Evolutionary conservation across 345 rosid genomes (phyloP).

Genomic region (Passiflora organensis): DNA sequence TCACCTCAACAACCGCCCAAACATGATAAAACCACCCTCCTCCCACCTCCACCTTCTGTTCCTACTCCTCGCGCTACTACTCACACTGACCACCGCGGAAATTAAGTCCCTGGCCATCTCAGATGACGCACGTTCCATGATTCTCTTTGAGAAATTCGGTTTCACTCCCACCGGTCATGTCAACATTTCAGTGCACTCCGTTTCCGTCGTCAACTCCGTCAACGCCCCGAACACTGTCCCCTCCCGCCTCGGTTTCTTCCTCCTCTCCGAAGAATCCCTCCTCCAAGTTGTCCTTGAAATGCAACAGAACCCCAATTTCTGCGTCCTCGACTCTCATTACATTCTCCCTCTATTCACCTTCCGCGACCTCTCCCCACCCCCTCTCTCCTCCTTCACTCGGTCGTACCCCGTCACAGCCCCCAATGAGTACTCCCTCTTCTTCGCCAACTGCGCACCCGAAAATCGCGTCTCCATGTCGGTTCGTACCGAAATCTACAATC

Average conservation of each 20-base stretch:
- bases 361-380: constrained; percentile 80
- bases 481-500: constrained; percentile 62
- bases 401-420: constrained; percentile 66
- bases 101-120: constrained; percentile 45
- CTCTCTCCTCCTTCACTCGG: constrained; percentile 49
- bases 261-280: constrained; percentile 83
- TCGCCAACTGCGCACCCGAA: constrained; percentile 82
- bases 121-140: constrained; percentile 79
- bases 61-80: constrained; percentile 10
- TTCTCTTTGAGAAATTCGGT: constrained; percentile 93
- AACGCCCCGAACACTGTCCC: constrained; percentile 45
- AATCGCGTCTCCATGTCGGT: constrained; percentile 79
- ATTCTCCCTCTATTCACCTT: constrained; percentile 58
- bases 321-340: constrained; percentile 79
- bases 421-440: constrained; percentile 81
- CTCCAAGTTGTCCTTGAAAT: constrained; percentile 76
- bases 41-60: constrained; percentile 13
- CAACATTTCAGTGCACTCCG: constrained; percentile 52
- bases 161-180: constrained; percentile 85
- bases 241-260: constrained; percentile 86
- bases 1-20: constrained; percentile 5
- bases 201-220: constrained; percentile 48
- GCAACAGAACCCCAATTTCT: constrained; percentile 69
- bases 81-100: constrained; percentile 13
- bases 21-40: constrained; percentile 44